A percentile compares a stretch with the other conserved stretches of the same genome.
phyloP scores from a whole-genome alignment of 305 asterid species.

The Striga hermonthica region DNA sequence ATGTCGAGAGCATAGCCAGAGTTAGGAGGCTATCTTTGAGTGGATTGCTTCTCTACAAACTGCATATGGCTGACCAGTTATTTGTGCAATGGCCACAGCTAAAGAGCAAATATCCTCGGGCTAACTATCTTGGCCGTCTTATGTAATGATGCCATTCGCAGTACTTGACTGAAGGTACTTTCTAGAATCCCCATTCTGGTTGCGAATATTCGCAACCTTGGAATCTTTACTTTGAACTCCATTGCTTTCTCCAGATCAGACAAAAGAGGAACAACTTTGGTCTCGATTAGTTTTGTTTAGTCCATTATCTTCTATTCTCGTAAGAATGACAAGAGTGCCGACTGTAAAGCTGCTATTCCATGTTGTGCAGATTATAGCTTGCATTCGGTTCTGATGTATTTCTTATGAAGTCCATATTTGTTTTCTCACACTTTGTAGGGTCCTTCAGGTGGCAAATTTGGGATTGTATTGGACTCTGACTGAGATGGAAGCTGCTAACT shows the following conservation, averaged over 20 bases:
- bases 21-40: constrained; percentile 82
- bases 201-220: not conserved
- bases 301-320: too few relatives aligned
- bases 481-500: constrained; percentile 5
- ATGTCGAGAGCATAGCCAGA: constrained; percentile 92
- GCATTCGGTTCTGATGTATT: not conserved
- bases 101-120: constrained; percentile 70
- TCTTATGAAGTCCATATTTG: too few relatives aligned
- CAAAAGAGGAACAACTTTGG: too few relatives aligned
- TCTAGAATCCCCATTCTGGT: not conserved
- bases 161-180: constrained; percentile 30
- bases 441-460: constrained; percentile 14
- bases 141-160: constrained; percentile 35
- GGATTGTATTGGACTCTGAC: not conserved
- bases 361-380: not conserved
- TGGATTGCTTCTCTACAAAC: constrained; percentile 70
- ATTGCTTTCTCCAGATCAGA: too few relatives aligned
- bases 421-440: constrained; percentile 14
- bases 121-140: constrained; percentile 52
- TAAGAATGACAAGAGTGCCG: too few relatives aligned
- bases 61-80: constrained; percentile 75
- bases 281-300: too few relatives aligned
- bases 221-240: too few relatives aligned
- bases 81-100: constrained; percentile 94
- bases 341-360: too few relatives aligned